Conservation (phyloP, 345 rosid species). For the Excoecaria cochinchinensis region DNA sequence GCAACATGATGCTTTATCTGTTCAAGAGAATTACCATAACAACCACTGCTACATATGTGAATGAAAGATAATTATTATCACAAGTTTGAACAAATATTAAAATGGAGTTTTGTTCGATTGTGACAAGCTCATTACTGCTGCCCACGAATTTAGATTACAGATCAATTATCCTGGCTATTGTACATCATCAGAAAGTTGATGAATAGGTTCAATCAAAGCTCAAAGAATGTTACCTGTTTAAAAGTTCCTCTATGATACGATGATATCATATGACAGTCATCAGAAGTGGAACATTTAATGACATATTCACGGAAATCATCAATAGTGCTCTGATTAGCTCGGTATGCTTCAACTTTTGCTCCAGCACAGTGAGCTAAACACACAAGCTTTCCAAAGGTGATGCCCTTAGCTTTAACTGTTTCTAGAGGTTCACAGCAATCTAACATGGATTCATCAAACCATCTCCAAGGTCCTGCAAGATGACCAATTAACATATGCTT, state of each 20-base stretch:
- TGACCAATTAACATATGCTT: background rate
- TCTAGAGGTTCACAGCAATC: conserved; percentile 94
- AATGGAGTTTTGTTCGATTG: background rate
- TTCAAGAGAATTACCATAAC: background rate
- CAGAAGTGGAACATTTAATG: conserved; percentile 61
- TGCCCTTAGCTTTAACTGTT: conserved; percentile 72
- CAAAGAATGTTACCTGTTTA: conserved; percentile 52
- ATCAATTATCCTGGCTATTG: conserved; percentile 2
- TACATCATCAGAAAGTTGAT: background rate
- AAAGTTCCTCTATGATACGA: conserved; percentile 71
- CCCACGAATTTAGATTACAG: background rate
- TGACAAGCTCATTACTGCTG: background rate
- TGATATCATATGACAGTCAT: conserved; percentile 72
- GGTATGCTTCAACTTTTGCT: conserved; percentile 84
- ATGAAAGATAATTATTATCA: background rate
- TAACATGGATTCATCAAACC: conserved; percentile 97
- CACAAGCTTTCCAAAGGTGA: conserved; percentile 84
- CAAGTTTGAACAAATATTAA: background rate
- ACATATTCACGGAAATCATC: conserved; percentile 72
- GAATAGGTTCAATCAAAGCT: background rate
- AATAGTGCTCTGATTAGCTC: conserved; percentile 68
- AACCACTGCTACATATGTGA: background rate
- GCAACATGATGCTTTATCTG: background rate
- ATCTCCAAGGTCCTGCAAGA: conserved; percentile 90
- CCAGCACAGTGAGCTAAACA: conserved; percentile 93